These are phyloP conservation scores for Neurospora cerealis DNA, from an alignment of 495 filamentous ascomycete genomes.

Conservation along the genomic window DNA sequence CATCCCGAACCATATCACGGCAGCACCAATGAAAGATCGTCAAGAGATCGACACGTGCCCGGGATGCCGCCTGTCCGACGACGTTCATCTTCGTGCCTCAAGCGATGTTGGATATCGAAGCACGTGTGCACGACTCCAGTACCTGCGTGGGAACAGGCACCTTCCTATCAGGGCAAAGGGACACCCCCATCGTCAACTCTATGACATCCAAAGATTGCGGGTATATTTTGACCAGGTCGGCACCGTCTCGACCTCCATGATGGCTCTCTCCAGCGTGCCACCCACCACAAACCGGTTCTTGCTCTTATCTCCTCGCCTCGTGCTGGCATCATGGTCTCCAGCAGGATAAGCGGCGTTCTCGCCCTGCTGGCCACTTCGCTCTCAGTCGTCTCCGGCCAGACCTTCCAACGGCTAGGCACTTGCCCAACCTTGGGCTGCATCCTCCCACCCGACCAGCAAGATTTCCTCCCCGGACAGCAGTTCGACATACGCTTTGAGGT, in stretches of 20 bases:
- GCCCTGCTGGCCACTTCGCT: slow-evolving; percentile 24
- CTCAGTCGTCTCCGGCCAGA: slow-evolving; percentile 43
- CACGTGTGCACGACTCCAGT: background rate
- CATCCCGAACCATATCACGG: background rate
- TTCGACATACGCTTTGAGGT: slow-evolving; percentile 72
- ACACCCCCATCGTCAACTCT: background rate
- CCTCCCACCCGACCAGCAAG: slow-evolving; percentile 65
- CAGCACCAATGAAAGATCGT: background rate
- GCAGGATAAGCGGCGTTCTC: slow-evolving; percentile 15
- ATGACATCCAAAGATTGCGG: background rate
- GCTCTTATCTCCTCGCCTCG: background rate
- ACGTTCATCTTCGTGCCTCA: background rate
- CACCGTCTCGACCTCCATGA: background rate
- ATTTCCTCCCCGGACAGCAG: slow-evolving; percentile 64
- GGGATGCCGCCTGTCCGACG: background rate
- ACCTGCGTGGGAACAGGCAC: background rate
- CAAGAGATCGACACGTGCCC: background rate
- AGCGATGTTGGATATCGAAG: background rate
- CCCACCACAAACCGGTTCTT: background rate
- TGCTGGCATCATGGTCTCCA: slow-evolving; percentile 19
- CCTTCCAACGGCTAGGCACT: slow-evolving; percentile 57
- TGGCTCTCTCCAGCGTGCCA: background rate
- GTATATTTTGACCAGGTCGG: background rate
- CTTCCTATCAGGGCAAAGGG: background rate
- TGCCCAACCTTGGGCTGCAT: slow-evolving; percentile 67